These are phyloP conservation scores for Trichosporon sp. DNA, from an alignment of 1,284 basidiomycete genomes.

Conservation along the genomic window DNA sequence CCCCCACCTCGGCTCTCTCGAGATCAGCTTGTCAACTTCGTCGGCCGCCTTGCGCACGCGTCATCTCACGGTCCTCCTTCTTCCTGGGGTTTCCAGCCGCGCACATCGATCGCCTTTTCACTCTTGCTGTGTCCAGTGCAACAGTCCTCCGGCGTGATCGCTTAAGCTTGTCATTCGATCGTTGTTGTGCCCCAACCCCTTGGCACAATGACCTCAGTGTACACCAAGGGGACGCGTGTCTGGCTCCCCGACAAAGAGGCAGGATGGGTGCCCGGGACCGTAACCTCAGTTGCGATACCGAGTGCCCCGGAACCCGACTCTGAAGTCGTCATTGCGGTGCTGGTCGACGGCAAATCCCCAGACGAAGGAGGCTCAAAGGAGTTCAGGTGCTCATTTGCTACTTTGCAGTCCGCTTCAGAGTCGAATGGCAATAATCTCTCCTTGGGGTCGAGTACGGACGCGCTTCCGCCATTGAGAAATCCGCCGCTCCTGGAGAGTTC, in stretches of 20 bases:
- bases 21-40: background rate
- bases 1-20: too few species aligned
- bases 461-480: conserved; percentile 87
- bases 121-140: background rate
- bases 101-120: background rate
- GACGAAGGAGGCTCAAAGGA: conserved; percentile 24
- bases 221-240: conserved; percentile 46
- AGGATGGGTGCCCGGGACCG: conserved; percentile 47
- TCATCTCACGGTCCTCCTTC: conserved; percentile 2
- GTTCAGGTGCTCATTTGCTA: conserved; percentile 37
- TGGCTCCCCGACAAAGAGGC: conserved; percentile 45
- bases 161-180: background rate
- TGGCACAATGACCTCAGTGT: conserved; percentile 35
- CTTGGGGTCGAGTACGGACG: conserved; percentile 27
- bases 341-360: conserved; percentile 24
- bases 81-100: background rate
- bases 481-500: conserved; percentile 93
- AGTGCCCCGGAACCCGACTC: conserved; percentile 21
- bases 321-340: conserved; percentile 35
- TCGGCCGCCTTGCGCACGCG: background rate
- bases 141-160: background rate
- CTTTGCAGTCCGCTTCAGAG: conserved; percentile 27
- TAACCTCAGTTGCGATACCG: conserved; percentile 34
- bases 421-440: conserved; percentile 23
- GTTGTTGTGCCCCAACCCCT: background rate